Evolutionary conservation across 2,329 filamentous ascomycete genomes (phyloP), one percentile per base, ranked within the genome.

Genomic region (Zasmidium citrigriseum): DNA sequence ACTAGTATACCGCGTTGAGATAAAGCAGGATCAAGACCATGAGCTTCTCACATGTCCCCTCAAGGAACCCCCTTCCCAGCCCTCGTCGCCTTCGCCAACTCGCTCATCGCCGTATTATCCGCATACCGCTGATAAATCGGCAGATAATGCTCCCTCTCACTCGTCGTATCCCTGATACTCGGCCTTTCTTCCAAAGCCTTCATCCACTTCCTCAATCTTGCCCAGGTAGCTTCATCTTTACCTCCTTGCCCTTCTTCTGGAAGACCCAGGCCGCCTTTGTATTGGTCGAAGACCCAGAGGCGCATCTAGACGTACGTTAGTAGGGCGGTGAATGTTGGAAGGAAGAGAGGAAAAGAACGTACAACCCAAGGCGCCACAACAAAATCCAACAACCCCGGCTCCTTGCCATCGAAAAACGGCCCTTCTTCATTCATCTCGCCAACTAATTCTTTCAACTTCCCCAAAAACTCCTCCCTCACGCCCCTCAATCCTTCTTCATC

Each of bases 251-350:
- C 81, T 29, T 77, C 69, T 52, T 62, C 74, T 7, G 63, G 68
- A 46, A 86, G 76, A 0, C 79, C 78, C n/a, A 80, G 60, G 0
- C 82, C 82, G 1, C 78, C 80, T 57, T 93, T 93, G 70, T 88
- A 93, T 62, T 90, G 82, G 65, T 93, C 88, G 64, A 93, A 87
- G 4, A 91, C 76, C 78, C 89, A 93, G 20, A 91, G 70, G 14
- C 89, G 79, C 66, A 74, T 62, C 64, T 68, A 23, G 10, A 7
- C 34, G 18, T 41, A 9, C 7, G 18, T 16, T 5, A n/a, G 24
- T 34, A 54, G 25, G 51, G 22, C 53, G 18, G 14, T 20, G 29
- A 24, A 46, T 23, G 53, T n/a, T 11, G 41, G 21, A 14, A 49
- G 23, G 11, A 48, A 48, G 12, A 48, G 46, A 7, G 27, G 7